These are phyloP conservation scores for Globisporangium solare DNA, from an alignment of 352 stramenopile species.

Conservation along the genomic window DNA sequence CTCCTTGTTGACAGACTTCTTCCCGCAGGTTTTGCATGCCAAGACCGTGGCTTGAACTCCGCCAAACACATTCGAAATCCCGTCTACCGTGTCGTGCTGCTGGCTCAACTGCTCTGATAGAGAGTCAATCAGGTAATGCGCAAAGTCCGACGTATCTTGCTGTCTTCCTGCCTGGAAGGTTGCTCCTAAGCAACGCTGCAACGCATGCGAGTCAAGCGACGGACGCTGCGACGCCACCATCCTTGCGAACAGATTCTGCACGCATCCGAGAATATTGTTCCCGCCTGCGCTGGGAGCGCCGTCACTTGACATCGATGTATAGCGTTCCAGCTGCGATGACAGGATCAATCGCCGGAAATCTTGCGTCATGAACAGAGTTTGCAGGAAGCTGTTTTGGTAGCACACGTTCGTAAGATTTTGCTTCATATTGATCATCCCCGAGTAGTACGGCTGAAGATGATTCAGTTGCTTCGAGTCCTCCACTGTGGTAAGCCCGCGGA, in stretches of 20 bases:
- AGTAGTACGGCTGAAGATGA: conserved; percentile 67
- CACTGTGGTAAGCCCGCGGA: conserved; percentile 50
- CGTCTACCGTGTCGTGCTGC: conserved; percentile 44
- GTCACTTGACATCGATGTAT: conserved; percentile 27
- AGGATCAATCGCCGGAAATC: conserved; percentile 75
- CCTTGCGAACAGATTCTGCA: conserved; percentile 73
- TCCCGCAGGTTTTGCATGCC: conserved; percentile 77
- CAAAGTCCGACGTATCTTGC: conserved; percentile 86
- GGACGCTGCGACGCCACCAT: conserved; percentile 70
- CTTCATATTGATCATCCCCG: conserved; percentile 87
- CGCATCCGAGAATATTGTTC: conserved; percentile 41
- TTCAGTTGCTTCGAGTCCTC: conserved; percentile 31
- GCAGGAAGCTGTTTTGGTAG: conserved; percentile 89
- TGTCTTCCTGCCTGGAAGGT: conserved; percentile 81
- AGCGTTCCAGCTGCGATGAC: conserved; percentile 40
- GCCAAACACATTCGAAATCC: conserved; percentile 74
- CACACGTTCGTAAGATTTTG: conserved; percentile 88
- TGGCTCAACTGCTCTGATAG: conserved; percentile 70
- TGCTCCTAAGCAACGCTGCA: conserved; percentile 66
- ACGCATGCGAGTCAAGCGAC: conserved; percentile 50
- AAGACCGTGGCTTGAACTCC: conserved; percentile 79
- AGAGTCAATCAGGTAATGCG: conserved; percentile 81
- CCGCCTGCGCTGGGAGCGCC: conserved; percentile 17
- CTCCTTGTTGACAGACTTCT: conserved; percentile 76
- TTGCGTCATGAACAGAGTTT: conserved; percentile 86